Evolutionary conservation across 2,329 filamentous ascomycete species (phyloP).

Genomic region (Hypoxylon sp.): DNA sequence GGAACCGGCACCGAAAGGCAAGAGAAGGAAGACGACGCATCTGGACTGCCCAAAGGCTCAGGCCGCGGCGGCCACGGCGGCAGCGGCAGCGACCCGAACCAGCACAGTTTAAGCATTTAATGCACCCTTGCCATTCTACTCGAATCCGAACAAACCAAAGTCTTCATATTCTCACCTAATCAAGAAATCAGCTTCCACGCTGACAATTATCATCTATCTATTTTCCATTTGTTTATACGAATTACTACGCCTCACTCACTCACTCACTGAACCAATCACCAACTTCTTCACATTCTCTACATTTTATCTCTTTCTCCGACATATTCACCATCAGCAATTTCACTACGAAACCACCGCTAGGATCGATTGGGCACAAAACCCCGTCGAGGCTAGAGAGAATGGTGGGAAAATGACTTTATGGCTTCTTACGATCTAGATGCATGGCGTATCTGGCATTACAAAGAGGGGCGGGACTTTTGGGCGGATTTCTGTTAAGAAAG

Average conservation of each 20-base stretch:
- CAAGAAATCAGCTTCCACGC: slow-evolving; percentile 12
- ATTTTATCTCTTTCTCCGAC: slow-evolving; percentile 29
- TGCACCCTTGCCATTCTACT: slow-evolving; percentile 13
- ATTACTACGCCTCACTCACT: slow-evolving; percentile 14
- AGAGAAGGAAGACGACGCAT: slow-evolving; percentile 75
- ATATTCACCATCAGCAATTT: slow-evolving; percentile 34
- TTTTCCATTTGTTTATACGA: slow-evolving; percentile 43
- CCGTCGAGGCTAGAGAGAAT: slow-evolving; percentile 16
- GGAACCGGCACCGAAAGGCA: slow-evolving; percentile 87
- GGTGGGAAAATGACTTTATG: slow-evolving; percentile 37
- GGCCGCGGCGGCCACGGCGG: slow-evolving; percentile 29
- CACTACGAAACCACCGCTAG: slow-evolving; percentile 16
- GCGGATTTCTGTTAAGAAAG: slow-evolving; percentile 32
- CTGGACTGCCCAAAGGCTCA: slow-evolving; percentile 43
- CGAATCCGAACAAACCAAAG: slow-evolving; percentile 39
- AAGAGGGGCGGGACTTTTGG: slow-evolving; percentile 28
- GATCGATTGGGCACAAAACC: slow-evolving; percentile 11
- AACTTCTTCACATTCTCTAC: slow-evolving; percentile 21
- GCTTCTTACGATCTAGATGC: slow-evolving; percentile 36
- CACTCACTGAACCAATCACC: slow-evolving; percentile 1
- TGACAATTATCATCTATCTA: slow-evolving; percentile 19
- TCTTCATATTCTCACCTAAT: slow-evolving; percentile 31
- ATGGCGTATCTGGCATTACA: slow-evolving; percentile 36
- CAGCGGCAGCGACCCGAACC: slow-evolving; percentile 36
- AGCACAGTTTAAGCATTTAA: slow-evolving; percentile 39